These are phyloP conservation scores for Apophysomyces variabilis DNA, from an alignment of 371 early-diverging fungal genomes.

Conservation along the genomic window DNA sequence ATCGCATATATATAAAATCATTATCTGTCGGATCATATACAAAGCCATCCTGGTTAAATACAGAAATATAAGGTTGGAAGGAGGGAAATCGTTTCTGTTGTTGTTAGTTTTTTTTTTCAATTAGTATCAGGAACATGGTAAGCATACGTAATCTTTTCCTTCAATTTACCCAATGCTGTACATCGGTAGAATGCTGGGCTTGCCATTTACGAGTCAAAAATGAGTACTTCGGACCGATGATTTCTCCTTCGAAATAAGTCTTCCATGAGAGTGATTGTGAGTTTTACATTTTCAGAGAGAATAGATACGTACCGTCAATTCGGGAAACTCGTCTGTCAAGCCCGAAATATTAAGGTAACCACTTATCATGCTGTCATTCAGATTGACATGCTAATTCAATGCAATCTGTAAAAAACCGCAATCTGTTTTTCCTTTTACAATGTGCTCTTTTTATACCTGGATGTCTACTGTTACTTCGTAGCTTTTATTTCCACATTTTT, in stretches of 20 bases:
- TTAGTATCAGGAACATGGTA: not conserved
- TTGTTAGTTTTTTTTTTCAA: conserved; percentile 38
- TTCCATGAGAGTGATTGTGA: conserved; percentile 1
- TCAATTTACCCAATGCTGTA: conserved; percentile 75
- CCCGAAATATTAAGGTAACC: conserved; percentile 85
- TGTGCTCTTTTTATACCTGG: conserved; percentile 58
- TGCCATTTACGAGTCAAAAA: conserved; percentile 89
- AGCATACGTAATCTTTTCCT: not conserved
- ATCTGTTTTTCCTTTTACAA: not conserved
- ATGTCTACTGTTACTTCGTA: conserved; percentile 80
- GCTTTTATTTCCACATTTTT: conserved; percentile 66
- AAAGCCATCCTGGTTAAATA: conserved; percentile 72
- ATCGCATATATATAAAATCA: conserved; percentile 92
- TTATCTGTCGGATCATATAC: conserved; percentile 67
- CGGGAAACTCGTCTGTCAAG: conserved; percentile 80
- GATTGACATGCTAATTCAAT: conserved; percentile 72
- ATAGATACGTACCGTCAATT: conserved; percentile 49
- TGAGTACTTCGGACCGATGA: conserved; percentile 75
- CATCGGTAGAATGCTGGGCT: conserved; percentile 73
- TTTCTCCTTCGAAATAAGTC: conserved; percentile 81
- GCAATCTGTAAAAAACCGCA: not conserved
- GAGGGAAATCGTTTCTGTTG: conserved; percentile 46
- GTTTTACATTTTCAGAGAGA: not conserved
- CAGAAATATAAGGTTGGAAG: conserved; percentile 58
- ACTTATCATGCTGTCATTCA: conserved; percentile 70